Percentiles rank a stretch among this genome's conserved stretches.
Evolutionary conservation across 768 basidiomycete species (phyloP).

Genomic region (Xerocomellus intermedius): DNA sequence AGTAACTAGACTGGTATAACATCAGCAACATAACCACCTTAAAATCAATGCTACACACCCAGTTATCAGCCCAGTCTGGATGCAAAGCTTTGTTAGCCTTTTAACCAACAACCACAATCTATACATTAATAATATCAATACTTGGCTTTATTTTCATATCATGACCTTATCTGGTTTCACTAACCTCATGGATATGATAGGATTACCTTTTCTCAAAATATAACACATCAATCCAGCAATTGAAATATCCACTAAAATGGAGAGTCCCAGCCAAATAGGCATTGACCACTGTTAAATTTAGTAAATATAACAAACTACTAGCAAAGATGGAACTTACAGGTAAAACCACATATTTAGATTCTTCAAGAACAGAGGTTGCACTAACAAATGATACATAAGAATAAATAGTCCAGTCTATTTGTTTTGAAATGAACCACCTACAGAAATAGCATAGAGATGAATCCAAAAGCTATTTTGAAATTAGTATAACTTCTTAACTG

Average conservation of each 20-base stretch:
- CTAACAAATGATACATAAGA: not conserved
- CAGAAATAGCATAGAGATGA: conserved; percentile 4
- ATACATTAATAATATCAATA: not conserved
- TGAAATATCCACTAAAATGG: conserved; percentile 18
- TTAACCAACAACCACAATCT: conserved; percentile 18
- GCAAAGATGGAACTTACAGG: not conserved
- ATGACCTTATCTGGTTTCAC: not conserved
- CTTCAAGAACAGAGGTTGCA: not conserved
- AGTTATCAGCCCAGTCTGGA: conserved; percentile 30
- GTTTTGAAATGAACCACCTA: conserved; percentile 5
- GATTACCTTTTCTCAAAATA: conserved; percentile 8
- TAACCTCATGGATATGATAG: conserved; percentile 13
- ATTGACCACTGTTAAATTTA: conserved; percentile 17
- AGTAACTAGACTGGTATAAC: conserved; percentile 13
- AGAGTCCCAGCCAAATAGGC: conserved; percentile 23
- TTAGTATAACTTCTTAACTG: not conserved
- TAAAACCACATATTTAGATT: not conserved
- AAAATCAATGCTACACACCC: conserved; percentile 7
- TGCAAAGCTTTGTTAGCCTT: conserved; percentile 17
- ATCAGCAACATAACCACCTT: not conserved
- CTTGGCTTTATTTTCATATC: not conserved
- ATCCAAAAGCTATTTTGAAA: conserved; percentile 16
- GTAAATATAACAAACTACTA: not conserved
- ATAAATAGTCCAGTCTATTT: not conserved
- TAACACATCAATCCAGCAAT: conserved; percentile 23